Base-by-base conservation (phyloP, 2,329 filamentous ascomycete species). In the Stagonosporopsis cucurbitacearum region DNA sequence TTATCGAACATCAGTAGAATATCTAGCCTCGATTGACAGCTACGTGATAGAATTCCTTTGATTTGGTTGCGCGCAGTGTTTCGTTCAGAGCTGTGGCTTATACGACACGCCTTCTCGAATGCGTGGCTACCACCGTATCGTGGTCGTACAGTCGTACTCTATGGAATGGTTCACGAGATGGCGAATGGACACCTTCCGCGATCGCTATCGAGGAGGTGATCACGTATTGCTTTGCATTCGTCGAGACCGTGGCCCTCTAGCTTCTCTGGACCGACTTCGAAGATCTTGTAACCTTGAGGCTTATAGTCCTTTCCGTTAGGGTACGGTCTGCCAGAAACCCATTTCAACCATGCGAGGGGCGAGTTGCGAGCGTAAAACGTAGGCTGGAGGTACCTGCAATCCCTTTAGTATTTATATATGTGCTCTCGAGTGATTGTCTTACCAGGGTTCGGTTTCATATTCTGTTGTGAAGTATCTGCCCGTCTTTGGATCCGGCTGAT, bases 311-410 rank as follows among this genome's bases (percentile, higher is more conserved):
- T 79, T 81, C 86, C 56, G 81, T 86, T 56, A 81, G 86, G 2
- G 84, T 85, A 86, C 84, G 91, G 55, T 84, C 83, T 65, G 81
- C 85, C 84, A 81, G 85, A 36, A 84, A 71, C 0, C 83, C 88
- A 25, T 80, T 63, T 60, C 2, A 66, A 33, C 61, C 64, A 68
- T 2, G 63, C 49, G 4, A 50, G 28, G 0, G 54, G 67, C 2
- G 60, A 57, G 41, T 66, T 55, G 11, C 65, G 60, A 3, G 44
- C 50, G 12, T 46, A 57, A n/a, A 69, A 60, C 0, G 63, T 66
- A 3, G 67, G 46, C 28, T 65, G 61, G 33, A 71, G 54, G 32
- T 73, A 72, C 65, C 63, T 67, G 32, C 45, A 11, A n/a, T 9
- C 3, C 6, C 37, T 19, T 65, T n/a, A 58, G 30, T 50, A 53